Evolutionary conservation across 2,329 filamentous ascomycete species (phyloP), one percentile per base, ranked within the genome.

Genomic region (Claviceps lovelessii): DNA sequence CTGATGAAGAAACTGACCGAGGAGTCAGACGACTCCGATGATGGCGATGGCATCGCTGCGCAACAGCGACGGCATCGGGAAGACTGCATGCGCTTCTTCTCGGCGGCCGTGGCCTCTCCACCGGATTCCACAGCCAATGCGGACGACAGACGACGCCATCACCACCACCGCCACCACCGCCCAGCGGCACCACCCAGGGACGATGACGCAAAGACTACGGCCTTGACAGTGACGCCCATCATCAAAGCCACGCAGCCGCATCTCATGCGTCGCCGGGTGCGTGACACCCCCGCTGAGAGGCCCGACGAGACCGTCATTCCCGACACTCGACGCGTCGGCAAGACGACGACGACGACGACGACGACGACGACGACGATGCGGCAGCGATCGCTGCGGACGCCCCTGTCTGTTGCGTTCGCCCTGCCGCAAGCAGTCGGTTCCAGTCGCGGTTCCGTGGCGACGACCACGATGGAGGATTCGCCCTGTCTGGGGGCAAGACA

Each of bases 161-260:
- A 3, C 8, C 15, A 23, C 23, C 23, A 3, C 8, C 15, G 3
- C 23, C 23, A 23, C 23, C 23, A 23, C 23, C 23, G 23, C 23
- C 23, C 23, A 23, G 23, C 23, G 23, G 23, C 28, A 23, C 42
- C 4, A 4, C 4, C 7, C 19, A 6, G 15, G 23, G 35, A 15
- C 28, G 13, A 44, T 17, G 54, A 31, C 5, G 28, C 50, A 19
- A 23, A 5, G 19, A 44, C 54, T 1, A n/a, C 33, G 17, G n/a
- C 50, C 23, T 2, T 23, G 8, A 35, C 53, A 1, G 29, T 31
- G 11, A 28, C 50, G 6, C 37, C 19, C 28, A 55, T 66, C 41
- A 64, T 69, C 51, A 67, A 64, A 52, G 63, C 61, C 23, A 70
- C 68, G 5, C 68, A 66, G 2, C 55, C 35, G 10, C 15, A n/a